phyloP scores from a whole-genome alignment of 805 yeast genomes.

The Cyberlindnera samutprakarnensis region DNA sequence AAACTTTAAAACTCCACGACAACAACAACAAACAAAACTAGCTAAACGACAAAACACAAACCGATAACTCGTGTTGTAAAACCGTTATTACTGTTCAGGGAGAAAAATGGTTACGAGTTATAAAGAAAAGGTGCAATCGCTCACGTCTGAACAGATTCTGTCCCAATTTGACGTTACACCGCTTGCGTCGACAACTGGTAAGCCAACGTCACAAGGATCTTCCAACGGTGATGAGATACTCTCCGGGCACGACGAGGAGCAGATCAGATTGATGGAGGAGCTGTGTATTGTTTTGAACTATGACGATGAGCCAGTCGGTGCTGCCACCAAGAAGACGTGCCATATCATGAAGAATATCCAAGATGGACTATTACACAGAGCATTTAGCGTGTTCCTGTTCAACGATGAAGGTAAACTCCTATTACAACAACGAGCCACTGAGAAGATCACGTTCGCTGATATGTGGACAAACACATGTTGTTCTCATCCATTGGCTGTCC shows the following conservation, averaged over 20 bases:
- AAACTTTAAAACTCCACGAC: no score
- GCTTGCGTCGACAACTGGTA: constrained; percentile 50
- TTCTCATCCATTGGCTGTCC: constrained; percentile 89
- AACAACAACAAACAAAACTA: constrained; percentile 4
- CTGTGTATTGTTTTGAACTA: constrained; percentile 89
- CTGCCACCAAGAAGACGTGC: constrained; percentile 88
- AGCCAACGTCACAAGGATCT: constrained; percentile 31
- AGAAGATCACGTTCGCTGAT: constrained; percentile 91
- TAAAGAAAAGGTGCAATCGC: constrained; percentile 45
- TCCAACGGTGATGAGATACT: constrained; percentile 41
- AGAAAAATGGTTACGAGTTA: constrained; percentile 22
- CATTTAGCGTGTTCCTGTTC: constrained; percentile 92
- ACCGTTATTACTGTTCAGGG: no score
- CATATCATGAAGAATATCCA: constrained; percentile 84
- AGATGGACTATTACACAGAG: constrained; percentile 84
- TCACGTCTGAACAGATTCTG: constrained; percentile 44
- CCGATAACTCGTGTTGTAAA: no score
- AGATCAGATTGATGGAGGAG: constrained; percentile 92
- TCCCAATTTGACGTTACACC: constrained; percentile 63
- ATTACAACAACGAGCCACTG: constrained; percentile 92
- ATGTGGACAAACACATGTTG: constrained; percentile 99
- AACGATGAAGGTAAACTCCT: constrained; percentile 68
- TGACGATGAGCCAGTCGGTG: constrained; percentile 82
- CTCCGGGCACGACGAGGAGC: constrained; percentile 88
- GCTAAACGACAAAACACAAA: constrained; percentile 7